Conservation (phyloP, 1,139 yeast species). For the Suhomyces chickasaworum region DNA sequence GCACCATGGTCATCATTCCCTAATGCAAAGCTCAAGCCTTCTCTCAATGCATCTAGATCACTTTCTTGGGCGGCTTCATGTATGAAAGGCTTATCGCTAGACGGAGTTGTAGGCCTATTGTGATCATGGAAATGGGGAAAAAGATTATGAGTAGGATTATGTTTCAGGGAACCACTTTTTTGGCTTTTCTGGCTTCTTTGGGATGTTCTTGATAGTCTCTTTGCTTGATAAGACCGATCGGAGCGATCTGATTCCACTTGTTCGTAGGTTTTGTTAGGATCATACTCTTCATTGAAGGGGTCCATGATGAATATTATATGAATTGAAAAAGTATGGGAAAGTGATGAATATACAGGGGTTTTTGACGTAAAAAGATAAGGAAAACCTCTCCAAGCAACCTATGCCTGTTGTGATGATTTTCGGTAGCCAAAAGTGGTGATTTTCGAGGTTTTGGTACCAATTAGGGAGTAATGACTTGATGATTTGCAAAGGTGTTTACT, state of each 20-base stretch:
- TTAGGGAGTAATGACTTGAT: background rate
- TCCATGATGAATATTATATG: background rate
- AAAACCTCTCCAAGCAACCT: background rate
- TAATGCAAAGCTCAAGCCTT: constrained; percentile 42
- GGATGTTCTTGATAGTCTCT: background rate
- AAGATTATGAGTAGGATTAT: background rate
- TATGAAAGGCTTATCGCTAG: constrained; percentile 19
- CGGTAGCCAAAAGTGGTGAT: background rate
- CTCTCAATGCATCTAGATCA: constrained; percentile 38
- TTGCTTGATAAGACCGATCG: background rate
- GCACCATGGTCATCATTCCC: constrained; percentile 32
- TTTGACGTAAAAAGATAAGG: no score
- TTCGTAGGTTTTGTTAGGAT: constrained; percentile 13
- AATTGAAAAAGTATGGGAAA: background rate
- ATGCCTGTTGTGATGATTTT: background rate
- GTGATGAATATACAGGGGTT: background rate
- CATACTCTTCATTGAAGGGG: constrained; percentile 12
- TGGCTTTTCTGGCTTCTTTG: no score
- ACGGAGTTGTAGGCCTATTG: background rate
- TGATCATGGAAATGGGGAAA: constrained; percentile 1
- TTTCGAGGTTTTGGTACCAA: background rate
- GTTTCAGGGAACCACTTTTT: background rate
- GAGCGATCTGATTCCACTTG: constrained; percentile 1
- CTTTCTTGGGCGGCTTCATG: constrained; percentile 31
- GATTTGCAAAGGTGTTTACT: background rate